Evolutionary conservation across 2,329 filamentous ascomycete species (phyloP), one percentile per base, ranked within the genome.

Genomic region (Anthostomella pinea): DNA sequence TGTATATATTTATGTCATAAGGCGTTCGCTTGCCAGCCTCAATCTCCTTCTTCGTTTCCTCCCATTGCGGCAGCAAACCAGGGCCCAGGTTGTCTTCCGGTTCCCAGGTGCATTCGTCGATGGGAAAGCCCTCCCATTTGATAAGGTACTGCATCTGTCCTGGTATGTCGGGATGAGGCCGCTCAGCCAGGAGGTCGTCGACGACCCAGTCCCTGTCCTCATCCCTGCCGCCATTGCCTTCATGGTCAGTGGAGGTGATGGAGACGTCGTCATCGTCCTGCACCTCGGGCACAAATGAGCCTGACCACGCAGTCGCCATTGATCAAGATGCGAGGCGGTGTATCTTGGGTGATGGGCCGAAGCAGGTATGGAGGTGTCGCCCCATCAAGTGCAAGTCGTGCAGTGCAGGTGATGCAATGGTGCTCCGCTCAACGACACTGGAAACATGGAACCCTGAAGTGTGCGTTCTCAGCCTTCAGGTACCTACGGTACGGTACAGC

Each of bases 91-190:
- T 59, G 5, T 64, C 54, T 8, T 53, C 45, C 0, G 75, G 72
- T 45, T 80, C 75, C 75, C 75, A 80, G 0, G 76, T 80, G 37
- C 70, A 68, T 39, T 73, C 58, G n/a, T 76, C 57, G 5, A 79
- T 43, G 2, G 69, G 64, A 51, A 82, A 89, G 2, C 66, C 71
- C 17, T 67, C 64, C 84, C 83, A 88, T 41, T 76, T 71, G 15
- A 86, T 72, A 2, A 88, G 68, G 52, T 79, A 87, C 16, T 64
- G 49, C 18, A 52, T 58, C 11, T 54, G 52, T 5, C 60, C 60
- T 4, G 54, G 45, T 3, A 26, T 16, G 7, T 47, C 36, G 5
- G 51, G 49, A 7, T 57, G 42, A 2, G 48, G 43, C 10, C 60
- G 60, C 49, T 81, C 70, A 1, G 67, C 66, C 13, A 79, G 57